Base-by-base conservation (phyloP, 306 rosid species). In the Crotalaria pallida region DNA sequence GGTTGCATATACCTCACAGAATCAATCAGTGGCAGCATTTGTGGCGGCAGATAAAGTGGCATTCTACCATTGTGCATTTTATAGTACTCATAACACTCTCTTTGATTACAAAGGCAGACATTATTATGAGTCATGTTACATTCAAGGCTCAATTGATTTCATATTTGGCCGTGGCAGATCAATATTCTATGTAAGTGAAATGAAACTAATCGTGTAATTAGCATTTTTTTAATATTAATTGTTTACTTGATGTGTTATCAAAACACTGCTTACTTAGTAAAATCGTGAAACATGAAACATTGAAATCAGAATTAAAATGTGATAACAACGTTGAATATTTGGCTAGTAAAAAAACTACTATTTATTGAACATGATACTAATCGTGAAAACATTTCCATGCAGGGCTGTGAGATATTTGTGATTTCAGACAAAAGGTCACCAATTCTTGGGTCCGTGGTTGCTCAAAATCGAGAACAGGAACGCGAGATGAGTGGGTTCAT, bases 81-180 rank as follows among this genome's bases (percentile, higher is more conserved):
- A 74, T 50, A 94, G 99, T 57, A 91, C 99, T 16, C 99, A 94
- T 58, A 91, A 94, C 76, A 94, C 99, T 27, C 88, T 91, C 41
- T 94, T 88, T 15, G 99, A 94, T 77, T 80, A 84, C 73, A 94
- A 83, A 77, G 97, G 99, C 33, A 83, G 96, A 45, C 99, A 91
- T 82, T 94, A 94, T 72, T 94, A 86, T 13, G 89, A 87, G 7
- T 59, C 57, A 0, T 87, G 91, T 67, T 91, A 88, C 85, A 83
- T 94, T 69, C 91, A 83, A 86, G 91, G 97, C 53, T 94, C 96
- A 3, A 86, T 94, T 13, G 99, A 94, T 70, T 94, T 94, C 85
- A 94, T 94, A 73, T 94, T 94, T 77, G 96, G 97, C 34, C 95
- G 92, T 12, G 89, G 83, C 45, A 78, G 69, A 85, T 80, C 92